Conservation (phyloP, 2,329 filamentous ascomycete genomes). For the Microcyclosporella mali region DNA sequence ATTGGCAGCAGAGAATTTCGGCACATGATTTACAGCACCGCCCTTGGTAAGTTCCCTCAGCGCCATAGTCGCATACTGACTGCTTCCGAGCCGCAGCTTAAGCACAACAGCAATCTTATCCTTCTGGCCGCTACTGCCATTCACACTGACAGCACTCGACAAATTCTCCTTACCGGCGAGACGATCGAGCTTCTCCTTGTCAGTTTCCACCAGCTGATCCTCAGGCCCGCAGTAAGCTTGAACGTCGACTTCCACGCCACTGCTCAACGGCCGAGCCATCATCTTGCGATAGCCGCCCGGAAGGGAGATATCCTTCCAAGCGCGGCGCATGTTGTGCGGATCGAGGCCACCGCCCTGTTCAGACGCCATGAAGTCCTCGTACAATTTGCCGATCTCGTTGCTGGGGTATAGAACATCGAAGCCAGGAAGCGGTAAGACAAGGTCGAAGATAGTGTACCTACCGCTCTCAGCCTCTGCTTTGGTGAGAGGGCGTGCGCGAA, state of each 20-base stretch:
- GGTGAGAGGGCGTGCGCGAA: conserved; percentile 66
- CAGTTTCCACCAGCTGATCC: conserved; percentile 84
- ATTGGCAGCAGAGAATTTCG: conserved; percentile 48
- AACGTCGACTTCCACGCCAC: conserved; percentile 57
- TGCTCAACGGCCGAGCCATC: conserved; percentile 59
- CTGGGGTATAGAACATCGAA: conserved; percentile 81
- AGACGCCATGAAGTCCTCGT: conserved; percentile 77
- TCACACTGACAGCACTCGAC: conserved; percentile 17
- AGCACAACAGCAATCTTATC: conserved; percentile 62
- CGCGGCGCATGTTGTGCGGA: conserved; percentile 78
- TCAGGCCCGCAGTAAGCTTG: conserved; percentile 62
- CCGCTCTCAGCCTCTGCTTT: conserved; percentile 72
- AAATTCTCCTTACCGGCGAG: conserved; percentile 8
- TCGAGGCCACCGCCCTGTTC: conserved; percentile 71
- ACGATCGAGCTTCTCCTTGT: conserved; percentile 60
- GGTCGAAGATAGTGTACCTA: conserved; percentile 72
- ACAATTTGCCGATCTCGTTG: conserved; percentile 79
- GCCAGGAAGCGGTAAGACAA: conserved; percentile 88
- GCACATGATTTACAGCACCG: conserved; percentile 57
- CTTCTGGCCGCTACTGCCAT: conserved; percentile 8
- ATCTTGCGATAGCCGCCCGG: conserved; percentile 84
- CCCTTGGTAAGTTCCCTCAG: conserved; percentile 69
- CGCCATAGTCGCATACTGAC: conserved; percentile 80
- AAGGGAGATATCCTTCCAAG: conserved; percentile 80
- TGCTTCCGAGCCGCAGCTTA: conserved; percentile 69